These are phyloP conservation scores for Pharus latifolius DNA, from an alignment of 176 grass and related monocot genomes.

Conservation along the genomic window DNA sequence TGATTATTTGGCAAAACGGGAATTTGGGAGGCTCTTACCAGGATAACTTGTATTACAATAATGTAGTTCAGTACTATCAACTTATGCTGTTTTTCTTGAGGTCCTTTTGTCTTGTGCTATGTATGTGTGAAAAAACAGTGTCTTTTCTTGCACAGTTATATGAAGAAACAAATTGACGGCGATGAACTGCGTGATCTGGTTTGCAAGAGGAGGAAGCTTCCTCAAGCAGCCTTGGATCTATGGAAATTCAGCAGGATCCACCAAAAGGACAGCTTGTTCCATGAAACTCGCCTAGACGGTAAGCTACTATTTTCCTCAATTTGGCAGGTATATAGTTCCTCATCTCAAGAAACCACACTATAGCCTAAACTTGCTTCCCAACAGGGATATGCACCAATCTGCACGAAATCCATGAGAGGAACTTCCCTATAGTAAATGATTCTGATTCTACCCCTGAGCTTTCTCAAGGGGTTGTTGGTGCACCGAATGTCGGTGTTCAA, in stretches of 20 bases:
- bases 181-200: conserved; percentile 9
- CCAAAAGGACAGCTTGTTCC: conserved; percentile 40
- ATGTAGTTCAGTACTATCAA: neutral
- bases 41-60: neutral
- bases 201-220: conserved; percentile 63
- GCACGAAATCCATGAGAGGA: conserved; percentile 22
- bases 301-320: neutral
- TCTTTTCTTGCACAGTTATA: conserved; percentile 13
- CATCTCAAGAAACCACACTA: neutral
- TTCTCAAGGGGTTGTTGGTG: neutral
- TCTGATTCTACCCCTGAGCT: conserved; percentile 1
- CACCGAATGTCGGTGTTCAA: neutral
- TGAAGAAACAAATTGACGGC: conserved; percentile 40
- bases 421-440: conserved; percentile 8
- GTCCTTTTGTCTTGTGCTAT: neutral
- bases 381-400: conserved; percentile 49
- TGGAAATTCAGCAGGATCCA: conserved; percentile 37
- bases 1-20: too few relatives aligned
- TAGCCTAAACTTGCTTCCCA: neutral
- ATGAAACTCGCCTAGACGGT: conserved; percentile 50
- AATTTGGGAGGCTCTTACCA: too few relatives aligned
- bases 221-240: conserved; percentile 33
- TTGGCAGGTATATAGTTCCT: neutral
- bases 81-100: neutral
- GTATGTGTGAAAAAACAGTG: neutral